phyloP scores from a whole-genome alignment of 805 yeast genomes.

The Nadsonia fulvescens region DNA sequence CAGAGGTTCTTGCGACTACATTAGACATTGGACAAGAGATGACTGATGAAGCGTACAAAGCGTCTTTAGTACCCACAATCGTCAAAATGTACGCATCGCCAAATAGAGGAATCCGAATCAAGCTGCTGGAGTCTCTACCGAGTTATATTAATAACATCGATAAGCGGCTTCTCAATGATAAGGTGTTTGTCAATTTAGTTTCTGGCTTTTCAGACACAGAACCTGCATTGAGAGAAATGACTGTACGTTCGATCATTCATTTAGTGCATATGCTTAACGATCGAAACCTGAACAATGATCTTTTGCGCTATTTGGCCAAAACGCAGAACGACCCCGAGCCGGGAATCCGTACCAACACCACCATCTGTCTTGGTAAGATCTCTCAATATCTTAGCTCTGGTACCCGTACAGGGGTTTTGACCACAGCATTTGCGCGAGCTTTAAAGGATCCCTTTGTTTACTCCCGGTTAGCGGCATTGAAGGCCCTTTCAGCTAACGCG shows the following conservation, averaged over 20 bases:
- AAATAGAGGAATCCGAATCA: conserved; percentile 63
- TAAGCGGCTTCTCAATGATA: conserved; percentile 45
- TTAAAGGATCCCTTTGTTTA: conserved; percentile 63
- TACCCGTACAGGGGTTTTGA: conserved; percentile 50
- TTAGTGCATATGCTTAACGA: conserved; percentile 51
- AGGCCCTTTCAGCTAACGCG: conserved; percentile 48
- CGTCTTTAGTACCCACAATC: conserved; percentile 40
- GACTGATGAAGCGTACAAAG: conserved; percentile 21
- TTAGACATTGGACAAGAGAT: conserved; percentile 17
- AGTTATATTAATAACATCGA: conserved; percentile 31
- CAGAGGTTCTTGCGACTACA: conserved; percentile 15
- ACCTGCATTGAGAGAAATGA: conserved; percentile 59
- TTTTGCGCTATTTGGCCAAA: conserved; percentile 63
- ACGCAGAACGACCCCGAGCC: conserved; percentile 63
- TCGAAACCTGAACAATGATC: conserved; percentile 72
- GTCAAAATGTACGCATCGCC: conserved; percentile 41
- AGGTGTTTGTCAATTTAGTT: conserved; percentile 47
- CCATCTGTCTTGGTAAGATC: conserved; percentile 48
- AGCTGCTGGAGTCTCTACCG: conserved; percentile 49
- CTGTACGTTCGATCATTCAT: conserved; percentile 44
- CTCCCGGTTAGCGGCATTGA: conserved; percentile 56
- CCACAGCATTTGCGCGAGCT: conserved; percentile 75
- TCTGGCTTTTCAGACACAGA: conserved; percentile 80
- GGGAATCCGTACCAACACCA: conserved; percentile 61
- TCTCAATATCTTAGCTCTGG: conserved; percentile 39